Evolutionary conservation across 345 rosid species (phyloP).

Genomic region (Litchi chinensis): DNA sequence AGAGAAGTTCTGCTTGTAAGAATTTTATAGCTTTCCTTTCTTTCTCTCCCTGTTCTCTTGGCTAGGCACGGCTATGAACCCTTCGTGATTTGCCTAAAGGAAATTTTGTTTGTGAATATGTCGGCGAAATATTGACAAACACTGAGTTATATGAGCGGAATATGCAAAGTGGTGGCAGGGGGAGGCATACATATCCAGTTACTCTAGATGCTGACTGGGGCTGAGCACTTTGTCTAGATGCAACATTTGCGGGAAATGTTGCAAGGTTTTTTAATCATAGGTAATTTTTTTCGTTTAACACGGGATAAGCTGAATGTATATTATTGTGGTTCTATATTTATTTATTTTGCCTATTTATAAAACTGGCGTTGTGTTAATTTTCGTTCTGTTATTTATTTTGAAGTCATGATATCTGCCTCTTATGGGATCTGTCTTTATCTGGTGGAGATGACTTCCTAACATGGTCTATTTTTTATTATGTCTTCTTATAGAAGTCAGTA

Average conservation of each 20-base stretch:
- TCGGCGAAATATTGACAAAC: constrained; percentile 83
- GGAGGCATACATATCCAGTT: constrained; percentile 60
- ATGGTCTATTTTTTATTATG: background rate
- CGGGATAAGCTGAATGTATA: background rate
- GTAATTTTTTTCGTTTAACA: constrained; percentile 34
- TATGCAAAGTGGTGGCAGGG: constrained; percentile 35
- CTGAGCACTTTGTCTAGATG: constrained; percentile 82
- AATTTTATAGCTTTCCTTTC: background rate
- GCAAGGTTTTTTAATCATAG: constrained; percentile 95
- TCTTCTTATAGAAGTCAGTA: background rate
- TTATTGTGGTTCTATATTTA: too few relatives aligned
- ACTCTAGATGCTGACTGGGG: constrained; percentile 87
- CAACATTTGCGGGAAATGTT: constrained; percentile 74
- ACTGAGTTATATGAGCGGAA: constrained; percentile 66
- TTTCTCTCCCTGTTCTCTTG: background rate
- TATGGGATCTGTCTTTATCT: background rate
- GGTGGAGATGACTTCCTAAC: background rate
- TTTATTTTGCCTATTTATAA: background rate
- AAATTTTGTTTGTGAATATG: constrained; percentile 79
- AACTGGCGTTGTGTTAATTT: background rate
- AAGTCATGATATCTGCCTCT: background rate
- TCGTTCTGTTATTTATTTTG: background rate
- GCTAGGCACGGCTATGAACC: constrained; percentile 22
- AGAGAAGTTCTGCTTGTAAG: background rate
- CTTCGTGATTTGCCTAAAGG: constrained; percentile 87